Percentiles rank a stretch among this genome's conserved stretches.
Conservation (phyloP, 306 rosid genomes). For the Myrica gale region DNA sequence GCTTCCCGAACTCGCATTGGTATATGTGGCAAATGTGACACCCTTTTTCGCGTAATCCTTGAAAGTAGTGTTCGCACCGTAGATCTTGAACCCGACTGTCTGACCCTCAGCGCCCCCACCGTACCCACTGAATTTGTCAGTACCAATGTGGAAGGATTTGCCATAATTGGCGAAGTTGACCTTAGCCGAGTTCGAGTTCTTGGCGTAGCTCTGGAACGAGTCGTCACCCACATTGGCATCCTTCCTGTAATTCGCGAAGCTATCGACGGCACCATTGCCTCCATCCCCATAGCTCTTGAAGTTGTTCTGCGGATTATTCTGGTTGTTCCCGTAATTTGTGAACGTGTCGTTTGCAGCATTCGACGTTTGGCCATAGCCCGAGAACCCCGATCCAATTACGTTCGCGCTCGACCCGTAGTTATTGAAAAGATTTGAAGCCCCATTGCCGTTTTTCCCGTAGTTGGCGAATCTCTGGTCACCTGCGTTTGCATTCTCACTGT, state of each 20-base stretch:
- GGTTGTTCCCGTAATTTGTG: slow-evolving; percentile 54
- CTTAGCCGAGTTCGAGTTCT: slow-evolving; percentile 49
- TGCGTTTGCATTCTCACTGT: slow-evolving; percentile 69
- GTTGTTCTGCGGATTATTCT: slow-evolving; percentile 63
- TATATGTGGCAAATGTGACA: slow-evolving; percentile 44
- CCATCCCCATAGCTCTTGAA: slow-evolving; percentile 71
- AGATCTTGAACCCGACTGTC: slow-evolving; percentile 56
- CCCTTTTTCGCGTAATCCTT: slow-evolving; percentile 66
- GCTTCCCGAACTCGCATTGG: slow-evolving; percentile 40
- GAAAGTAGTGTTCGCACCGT: slow-evolving; percentile 83
- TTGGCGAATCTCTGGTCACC: slow-evolving; percentile 67
- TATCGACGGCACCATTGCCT: slow-evolving; percentile 64
- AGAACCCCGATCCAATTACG: slow-evolving; percentile 61
- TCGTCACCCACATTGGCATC: slow-evolving; percentile 78
- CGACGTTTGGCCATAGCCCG: slow-evolving; percentile 46
- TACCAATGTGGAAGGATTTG: slow-evolving; percentile 74
- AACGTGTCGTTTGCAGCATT: slow-evolving; percentile 64
- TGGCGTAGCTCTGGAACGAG: slow-evolving; percentile 68
- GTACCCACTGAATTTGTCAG: slow-evolving; percentile 71
- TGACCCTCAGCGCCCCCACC: slow-evolving; percentile 42
- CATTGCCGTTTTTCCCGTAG: slow-evolving; percentile 77
- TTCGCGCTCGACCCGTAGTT: slow-evolving; percentile 67
- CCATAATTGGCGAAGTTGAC: slow-evolving; percentile 75
- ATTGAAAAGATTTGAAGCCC: slow-evolving; percentile 51
- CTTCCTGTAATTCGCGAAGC: slow-evolving; percentile 72